Percentiles rank a stretch among this genome's conserved stretches.
Conservation (phyloP, 768 basidiomycete genomes). For the Hypholoma fasciculare region DNA sequence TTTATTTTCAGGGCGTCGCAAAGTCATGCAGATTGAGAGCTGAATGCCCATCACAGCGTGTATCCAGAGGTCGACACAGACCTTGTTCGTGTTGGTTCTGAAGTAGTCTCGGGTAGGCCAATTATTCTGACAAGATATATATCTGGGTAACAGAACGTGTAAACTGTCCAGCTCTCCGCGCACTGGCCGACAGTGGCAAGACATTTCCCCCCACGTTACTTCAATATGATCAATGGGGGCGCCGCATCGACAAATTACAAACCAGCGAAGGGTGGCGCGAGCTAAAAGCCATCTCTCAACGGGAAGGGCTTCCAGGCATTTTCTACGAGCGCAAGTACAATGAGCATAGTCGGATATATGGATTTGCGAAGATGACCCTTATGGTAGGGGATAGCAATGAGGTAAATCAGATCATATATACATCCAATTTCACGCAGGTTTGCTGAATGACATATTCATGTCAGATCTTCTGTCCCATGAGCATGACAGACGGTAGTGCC, state of each 20-base stretch:
- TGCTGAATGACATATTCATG: neutral
- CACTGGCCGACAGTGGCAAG: slow-evolving; percentile 42
- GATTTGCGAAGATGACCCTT: slow-evolving; percentile 65
- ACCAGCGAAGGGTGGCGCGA: slow-evolving; percentile 76
- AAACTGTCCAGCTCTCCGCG: slow-evolving; percentile 47
- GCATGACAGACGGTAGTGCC: slow-evolving; percentile 81
- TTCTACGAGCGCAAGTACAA: slow-evolving; percentile 65
- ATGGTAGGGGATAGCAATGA: slow-evolving; percentile 65
- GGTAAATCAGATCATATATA: slow-evolving; percentile 35
- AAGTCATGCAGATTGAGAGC: neutral
- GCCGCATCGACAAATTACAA: slow-evolving; percentile 60
- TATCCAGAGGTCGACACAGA: slow-evolving; percentile 56
- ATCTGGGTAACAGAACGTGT: neutral
- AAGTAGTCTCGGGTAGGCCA: slow-evolving; percentile 47
- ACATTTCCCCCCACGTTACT: slow-evolving; percentile 51
- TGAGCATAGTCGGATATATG: slow-evolving; percentile 61
- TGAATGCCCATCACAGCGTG: slow-evolving; percentile 29
- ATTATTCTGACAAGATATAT: slow-evolving; percentile 38
- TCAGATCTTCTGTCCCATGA: slow-evolving; percentile 70
- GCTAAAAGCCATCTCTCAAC: slow-evolving; percentile 60
- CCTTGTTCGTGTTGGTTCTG: slow-evolving; percentile 56
- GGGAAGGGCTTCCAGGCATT: slow-evolving; percentile 67
- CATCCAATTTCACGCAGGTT: too few relatives aligned
- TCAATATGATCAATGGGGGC: slow-evolving; percentile 80
- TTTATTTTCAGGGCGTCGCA: neutral